These are phyloP conservation scores for Argentina anserina DNA, from an alignment of 306 rosid species.

Conservation along the genomic window DNA sequence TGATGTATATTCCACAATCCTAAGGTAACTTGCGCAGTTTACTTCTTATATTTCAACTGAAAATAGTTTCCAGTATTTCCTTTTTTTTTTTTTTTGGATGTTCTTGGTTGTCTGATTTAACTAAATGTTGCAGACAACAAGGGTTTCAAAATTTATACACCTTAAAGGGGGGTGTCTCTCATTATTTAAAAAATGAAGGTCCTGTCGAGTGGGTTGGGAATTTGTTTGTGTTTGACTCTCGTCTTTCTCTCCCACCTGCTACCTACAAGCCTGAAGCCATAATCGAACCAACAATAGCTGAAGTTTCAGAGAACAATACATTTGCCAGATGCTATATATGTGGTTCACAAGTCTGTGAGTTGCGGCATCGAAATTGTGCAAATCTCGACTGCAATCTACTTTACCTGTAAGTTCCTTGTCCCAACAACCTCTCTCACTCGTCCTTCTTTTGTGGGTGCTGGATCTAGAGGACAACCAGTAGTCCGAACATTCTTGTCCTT, in stretches of 20 bases:
- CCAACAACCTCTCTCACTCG: slow-evolving; percentile 1
- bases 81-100: background rate
- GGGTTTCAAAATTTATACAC: slow-evolving; percentile 79
- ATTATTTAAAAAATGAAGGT: slow-evolving; percentile 77
- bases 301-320: slow-evolving; percentile 34
- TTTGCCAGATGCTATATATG: slow-evolving; percentile 78
- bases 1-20: slow-evolving; percentile 76
- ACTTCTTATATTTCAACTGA: background rate
- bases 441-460: background rate
- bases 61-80: background rate
- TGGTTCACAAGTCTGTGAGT: slow-evolving; percentile 51
- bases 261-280: slow-evolving; percentile 40
- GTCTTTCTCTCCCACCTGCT: slow-evolving; percentile 81
- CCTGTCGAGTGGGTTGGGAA: slow-evolving; percentile 79
- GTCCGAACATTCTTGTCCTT: background rate
- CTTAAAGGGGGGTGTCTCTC: slow-evolving; percentile 81
- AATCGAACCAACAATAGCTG: slow-evolving; percentile 29
- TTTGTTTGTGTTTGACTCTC: slow-evolving; percentile 88
- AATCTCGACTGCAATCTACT: slow-evolving; percentile 92
- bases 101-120: background rate
- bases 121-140: slow-evolving; percentile 51
- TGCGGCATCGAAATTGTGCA: slow-evolving; percentile 90
- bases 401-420: slow-evolving; percentile 58
- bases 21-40: slow-evolving; percentile 48
- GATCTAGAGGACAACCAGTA: background rate